phyloP scores from a whole-genome alignment of 1,139 yeast species.

The Blastobotrys proliferans region DNA sequence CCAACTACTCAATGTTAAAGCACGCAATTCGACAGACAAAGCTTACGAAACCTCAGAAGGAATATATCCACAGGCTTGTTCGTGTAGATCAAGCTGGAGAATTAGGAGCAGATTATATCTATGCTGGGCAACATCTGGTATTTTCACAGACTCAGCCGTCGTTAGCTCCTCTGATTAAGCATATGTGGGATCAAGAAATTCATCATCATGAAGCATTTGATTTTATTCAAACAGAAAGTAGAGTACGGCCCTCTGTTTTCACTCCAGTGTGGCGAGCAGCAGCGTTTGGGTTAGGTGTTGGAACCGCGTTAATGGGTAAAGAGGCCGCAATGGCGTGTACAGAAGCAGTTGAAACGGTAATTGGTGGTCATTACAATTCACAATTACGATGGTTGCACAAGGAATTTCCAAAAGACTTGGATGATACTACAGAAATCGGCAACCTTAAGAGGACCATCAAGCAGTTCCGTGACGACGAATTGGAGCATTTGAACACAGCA shows the following conservation, averaged over 20 bases:
- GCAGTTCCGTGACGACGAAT: constrained; percentile 86
- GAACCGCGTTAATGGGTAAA: constrained; percentile 81
- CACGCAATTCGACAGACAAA: constrained; percentile 22
- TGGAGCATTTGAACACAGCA: constrained; percentile 94
- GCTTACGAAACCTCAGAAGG: constrained; percentile 37
- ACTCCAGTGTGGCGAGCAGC: constrained; percentile 95
- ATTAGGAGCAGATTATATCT: constrained; percentile 92
- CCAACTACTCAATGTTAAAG: constrained; percentile 22
- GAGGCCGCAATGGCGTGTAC: constrained; percentile 99
- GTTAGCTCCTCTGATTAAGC: constrained; percentile 70
- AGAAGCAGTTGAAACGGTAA: constrained; percentile 97
- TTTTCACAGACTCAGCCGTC: constrained; percentile 55
- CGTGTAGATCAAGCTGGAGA: constrained; percentile 99
- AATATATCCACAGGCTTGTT: constrained; percentile 68
- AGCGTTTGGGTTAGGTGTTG: constrained; percentile 80
- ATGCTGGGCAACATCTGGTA: constrained; percentile 83
- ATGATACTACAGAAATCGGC: constrained; percentile 46
- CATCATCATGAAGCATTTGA: constrained; percentile 87
- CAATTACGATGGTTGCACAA: constrained; percentile 67
- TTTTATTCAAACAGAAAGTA: constrained; percentile 61
- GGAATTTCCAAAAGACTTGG: constrained; percentile 40
- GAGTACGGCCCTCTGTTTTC: constrained; percentile 85
- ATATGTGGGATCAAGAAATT: constrained; percentile 98
- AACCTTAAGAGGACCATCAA: constrained; percentile 60
- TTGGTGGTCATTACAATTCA: constrained; percentile 91